These are phyloP conservation scores for Kuraishia hungarica DNA, from an alignment of 805 yeast species.

Conservation along the genomic window DNA sequence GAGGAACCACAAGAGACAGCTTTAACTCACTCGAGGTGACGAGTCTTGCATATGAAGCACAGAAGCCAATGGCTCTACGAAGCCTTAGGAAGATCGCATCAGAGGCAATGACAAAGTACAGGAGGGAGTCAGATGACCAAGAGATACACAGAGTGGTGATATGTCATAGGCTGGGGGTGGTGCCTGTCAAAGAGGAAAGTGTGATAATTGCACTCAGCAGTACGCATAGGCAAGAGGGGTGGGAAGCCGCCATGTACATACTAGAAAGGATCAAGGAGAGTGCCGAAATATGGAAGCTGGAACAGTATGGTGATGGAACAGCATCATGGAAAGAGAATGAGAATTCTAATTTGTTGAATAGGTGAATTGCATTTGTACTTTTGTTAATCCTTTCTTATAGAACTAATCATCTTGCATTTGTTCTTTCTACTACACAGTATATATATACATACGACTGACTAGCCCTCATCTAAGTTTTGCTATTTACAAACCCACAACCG, in stretches of 20 bases:
- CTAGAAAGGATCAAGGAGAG: slow-evolving; percentile 33
- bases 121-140: slow-evolving; percentile 9
- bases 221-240: slow-evolving; percentile 38
- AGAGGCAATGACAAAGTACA: slow-evolving; percentile 20
- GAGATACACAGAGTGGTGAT: slow-evolving; percentile 28
- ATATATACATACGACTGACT: neutral
- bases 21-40: slow-evolving; percentile 32
- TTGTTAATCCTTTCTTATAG: slow-evolving; percentile 3
- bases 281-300: slow-evolving; percentile 45
- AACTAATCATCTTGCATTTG: slow-evolving; percentile 4
- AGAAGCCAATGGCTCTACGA: slow-evolving; percentile 29
- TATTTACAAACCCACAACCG: neutral
- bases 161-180: slow-evolving; percentile 37
- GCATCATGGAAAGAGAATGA: slow-evolving; percentile 36
- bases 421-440: neutral
- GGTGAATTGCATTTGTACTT: neutral
- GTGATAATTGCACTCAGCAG: slow-evolving; percentile 34
- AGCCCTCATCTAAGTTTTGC: neutral
- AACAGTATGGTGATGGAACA: slow-evolving; percentile 31
- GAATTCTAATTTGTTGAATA: slow-evolving; percentile 12
- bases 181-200: slow-evolving; percentile 39
- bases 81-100: slow-evolving; percentile 27
- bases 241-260: slow-evolving; percentile 35
- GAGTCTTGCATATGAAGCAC: slow-evolving; percentile 37
- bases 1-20: slow-evolving; percentile 40